These are phyloP conservation scores for Nephromyces sp. DNA, from an alignment of 169 alveolate genomes.

Conservation along the genomic window DNA sequence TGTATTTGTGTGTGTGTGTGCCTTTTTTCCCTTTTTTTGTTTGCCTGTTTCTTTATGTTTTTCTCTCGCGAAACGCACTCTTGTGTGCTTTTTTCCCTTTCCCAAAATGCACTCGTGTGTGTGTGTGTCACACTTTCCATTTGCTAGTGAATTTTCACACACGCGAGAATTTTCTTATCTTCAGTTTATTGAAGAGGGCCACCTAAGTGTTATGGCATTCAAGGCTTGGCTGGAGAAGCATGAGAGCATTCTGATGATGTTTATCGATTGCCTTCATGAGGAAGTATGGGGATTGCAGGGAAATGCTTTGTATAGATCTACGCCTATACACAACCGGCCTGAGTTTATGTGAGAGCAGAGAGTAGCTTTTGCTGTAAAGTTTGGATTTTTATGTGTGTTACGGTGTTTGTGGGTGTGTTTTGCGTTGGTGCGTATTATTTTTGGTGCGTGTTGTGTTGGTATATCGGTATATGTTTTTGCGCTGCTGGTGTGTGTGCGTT, in stretches of 20 bases:
- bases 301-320: slow-evolving; percentile 51
- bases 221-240: slow-evolving; percentile 61
- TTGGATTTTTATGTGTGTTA: too few species aligned
- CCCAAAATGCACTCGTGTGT: background rate
- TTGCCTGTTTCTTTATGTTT: background rate
- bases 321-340: background rate
- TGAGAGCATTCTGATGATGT: slow-evolving; percentile 53
- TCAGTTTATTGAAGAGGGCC: slow-evolving; percentile 56
- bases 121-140: background rate
- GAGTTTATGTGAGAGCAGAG: too few species aligned
- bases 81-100: too few species aligned
- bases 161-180: too few species aligned
- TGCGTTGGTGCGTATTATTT: too few species aligned
- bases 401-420: too few species aligned
- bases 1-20: too few species aligned
- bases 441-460: too few species aligned
- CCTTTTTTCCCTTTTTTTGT: too few species aligned
- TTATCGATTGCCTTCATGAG: slow-evolving; percentile 66
- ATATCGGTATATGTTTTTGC: too few species aligned
- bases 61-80: background rate
- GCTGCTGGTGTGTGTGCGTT: too few species aligned
- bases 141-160: too few species aligned
- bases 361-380: background rate
- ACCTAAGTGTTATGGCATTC: slow-evolving; percentile 50
- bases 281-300: slow-evolving; percentile 79